These are phyloP conservation scores for Emmonsia crescens DNA, from an alignment of 2,329 filamentous ascomycete species.

Conservation along the genomic window DNA sequence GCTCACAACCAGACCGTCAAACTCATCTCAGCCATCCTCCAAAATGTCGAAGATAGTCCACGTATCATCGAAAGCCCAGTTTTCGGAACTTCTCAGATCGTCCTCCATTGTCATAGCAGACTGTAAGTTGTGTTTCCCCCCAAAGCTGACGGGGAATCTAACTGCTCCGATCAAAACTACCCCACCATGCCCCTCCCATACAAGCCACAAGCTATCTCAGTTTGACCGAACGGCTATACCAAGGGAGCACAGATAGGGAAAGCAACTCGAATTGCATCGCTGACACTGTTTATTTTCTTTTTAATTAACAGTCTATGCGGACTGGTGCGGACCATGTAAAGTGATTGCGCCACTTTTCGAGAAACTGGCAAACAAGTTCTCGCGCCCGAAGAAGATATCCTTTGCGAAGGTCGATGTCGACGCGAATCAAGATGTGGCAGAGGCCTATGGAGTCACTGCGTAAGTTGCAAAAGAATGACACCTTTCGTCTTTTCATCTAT, in stretches of 20 bases:
- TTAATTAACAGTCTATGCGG: conserved; percentile 60
- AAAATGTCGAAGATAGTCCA: conserved; percentile 35
- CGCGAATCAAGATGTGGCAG: conserved; percentile 59
- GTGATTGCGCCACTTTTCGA: conserved; percentile 76
- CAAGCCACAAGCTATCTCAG: neutral
- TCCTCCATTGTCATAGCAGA: conserved; percentile 76
- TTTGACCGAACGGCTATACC: neutral
- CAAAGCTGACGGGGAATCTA: neutral
- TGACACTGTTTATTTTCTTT: conserved; percentile 15
- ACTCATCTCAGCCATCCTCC: conserved; percentile 10
- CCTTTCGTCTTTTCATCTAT: neutral
- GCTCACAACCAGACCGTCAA: conserved; percentile 9
- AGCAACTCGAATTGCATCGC: neutral
- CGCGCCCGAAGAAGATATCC: conserved; percentile 59
- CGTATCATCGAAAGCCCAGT: conserved; percentile 57
- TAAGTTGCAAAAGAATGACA: conserved; percentile 26
- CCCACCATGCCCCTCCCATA: neutral
- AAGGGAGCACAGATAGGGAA: neutral
- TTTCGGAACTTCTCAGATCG: conserved; percentile 55
- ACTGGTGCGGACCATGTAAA: conserved; percentile 78
- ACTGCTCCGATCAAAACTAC: neutral
- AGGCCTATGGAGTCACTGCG: conserved; percentile 61
- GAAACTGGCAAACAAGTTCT: conserved; percentile 58
- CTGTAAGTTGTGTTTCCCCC: conserved; percentile 52
- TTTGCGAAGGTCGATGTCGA: conserved; percentile 87